Evolutionary conservation across 345 rosid species (phyloP).

Genomic region (Melaleuca alternifolia): DNA sequence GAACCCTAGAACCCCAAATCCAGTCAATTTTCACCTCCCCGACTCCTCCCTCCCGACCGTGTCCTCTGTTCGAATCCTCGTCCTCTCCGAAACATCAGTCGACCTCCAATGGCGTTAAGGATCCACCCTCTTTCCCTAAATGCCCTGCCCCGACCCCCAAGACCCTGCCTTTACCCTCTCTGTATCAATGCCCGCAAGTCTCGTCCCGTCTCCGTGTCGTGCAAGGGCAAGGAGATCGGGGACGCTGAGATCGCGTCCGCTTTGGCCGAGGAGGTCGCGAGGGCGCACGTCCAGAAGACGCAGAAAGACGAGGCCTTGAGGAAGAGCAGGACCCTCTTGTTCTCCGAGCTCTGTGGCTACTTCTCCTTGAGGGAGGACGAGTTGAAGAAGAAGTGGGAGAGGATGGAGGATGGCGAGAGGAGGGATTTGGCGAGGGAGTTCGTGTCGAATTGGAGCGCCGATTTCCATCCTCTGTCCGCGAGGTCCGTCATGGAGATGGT

Average conservation of each 20-base stretch:
- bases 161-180: not conserved
- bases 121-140: not conserved
- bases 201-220: not conserved
- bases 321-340: slow-evolving; percentile 60
- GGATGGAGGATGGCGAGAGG: slow-evolving; percentile 48
- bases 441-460: slow-evolving; percentile 44
- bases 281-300: slow-evolving; percentile 28
- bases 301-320: slow-evolving; percentile 66
- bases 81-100: not conserved
- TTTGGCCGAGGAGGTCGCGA: slow-evolving; percentile 45
- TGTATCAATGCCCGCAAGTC: not conserved
- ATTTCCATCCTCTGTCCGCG: slow-evolving; percentile 66
- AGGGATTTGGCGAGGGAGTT: slow-evolving; percentile 40
- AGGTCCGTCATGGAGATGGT: slow-evolving; percentile 60
- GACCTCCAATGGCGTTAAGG: not conserved
- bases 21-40: not conserved
- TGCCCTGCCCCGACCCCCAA: not conserved
- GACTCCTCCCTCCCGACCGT: not conserved
- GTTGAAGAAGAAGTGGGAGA: slow-evolving; percentile 41
- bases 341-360: slow-evolving; percentile 46
- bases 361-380: slow-evolving; percentile 35
- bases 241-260: slow-evolving; percentile 30
- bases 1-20: not conserved
- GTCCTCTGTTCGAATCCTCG: not conserved
- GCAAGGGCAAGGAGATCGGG: not conserved